phyloP scores from a whole-genome alignment of 192 early-diverging fungal species.

The Coemansia nantahalensis region DNA sequence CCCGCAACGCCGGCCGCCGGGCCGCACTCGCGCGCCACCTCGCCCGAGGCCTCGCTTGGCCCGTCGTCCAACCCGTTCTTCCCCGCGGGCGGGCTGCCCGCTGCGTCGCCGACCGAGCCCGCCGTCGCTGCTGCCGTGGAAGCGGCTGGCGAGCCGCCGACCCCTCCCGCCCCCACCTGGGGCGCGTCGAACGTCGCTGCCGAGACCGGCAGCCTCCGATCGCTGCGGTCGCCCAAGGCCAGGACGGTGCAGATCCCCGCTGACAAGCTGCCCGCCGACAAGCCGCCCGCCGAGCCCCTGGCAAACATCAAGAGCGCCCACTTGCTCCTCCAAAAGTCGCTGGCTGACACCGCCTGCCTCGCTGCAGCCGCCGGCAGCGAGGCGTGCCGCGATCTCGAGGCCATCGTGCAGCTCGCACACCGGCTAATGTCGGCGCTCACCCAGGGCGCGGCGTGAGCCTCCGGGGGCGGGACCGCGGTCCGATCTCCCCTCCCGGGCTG shows the following conservation, averaged over 20 bases:
- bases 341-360: conserved; percentile 5
- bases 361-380: conserved; percentile 1
- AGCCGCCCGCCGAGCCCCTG: conserved; percentile 2
- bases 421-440: conserved; percentile 11
- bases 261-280: no score
- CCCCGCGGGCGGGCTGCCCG: not conserved
- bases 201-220: conserved; percentile 43
- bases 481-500: no score
- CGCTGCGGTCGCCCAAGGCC: conserved; percentile 17
- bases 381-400: conserved; percentile 20
- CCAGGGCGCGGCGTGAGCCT: no score
- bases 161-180: no score
- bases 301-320: conserved; percentile 21
- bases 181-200: conserved; percentile 35
- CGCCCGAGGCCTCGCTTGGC: no score
- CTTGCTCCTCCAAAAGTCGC: conserved; percentile 15
- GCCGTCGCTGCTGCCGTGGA: not conserved
- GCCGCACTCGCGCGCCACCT: no score
- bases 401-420: conserved; percentile 35
- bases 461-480: no score
- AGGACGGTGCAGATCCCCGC: not conserved
- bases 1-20: no score
- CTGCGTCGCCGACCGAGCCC: not conserved
- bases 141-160: no score
- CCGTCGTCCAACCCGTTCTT: conserved; percentile 31